Percentiles rank a stretch among this genome's conserved stretches.
Evolutionary conservation across 2,329 filamentous ascomycete genomes (phyloP).

Genomic region (Hymenoscyphus repandus): DNA sequence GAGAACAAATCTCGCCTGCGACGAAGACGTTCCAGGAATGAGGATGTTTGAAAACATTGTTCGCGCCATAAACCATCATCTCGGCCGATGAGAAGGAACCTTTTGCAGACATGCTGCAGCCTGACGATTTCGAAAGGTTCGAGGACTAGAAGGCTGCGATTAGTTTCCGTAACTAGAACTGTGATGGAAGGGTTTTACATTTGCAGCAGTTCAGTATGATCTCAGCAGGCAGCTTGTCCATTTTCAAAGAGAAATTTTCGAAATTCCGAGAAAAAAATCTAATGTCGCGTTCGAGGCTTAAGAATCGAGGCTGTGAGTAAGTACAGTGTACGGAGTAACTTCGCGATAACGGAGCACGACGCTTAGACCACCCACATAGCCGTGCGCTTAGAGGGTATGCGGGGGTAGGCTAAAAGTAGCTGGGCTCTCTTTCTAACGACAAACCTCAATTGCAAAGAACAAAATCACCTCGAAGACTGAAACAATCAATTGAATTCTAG

Average conservation of each 20-base stretch:
- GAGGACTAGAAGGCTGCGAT: slow-evolving; percentile 45
- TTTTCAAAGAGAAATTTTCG: neutral
- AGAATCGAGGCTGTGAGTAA: neutral
- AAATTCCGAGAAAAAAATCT: too few relatives aligned
- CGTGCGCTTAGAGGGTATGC: too few relatives aligned
- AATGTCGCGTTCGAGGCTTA: neutral
- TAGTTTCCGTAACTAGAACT: neutral
- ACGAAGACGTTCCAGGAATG: slow-evolving; percentile 57
- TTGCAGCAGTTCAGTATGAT: slow-evolving; percentile 27
- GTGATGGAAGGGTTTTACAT: slow-evolving; percentile 15
- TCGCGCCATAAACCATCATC: slow-evolving; percentile 74
- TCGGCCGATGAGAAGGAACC: slow-evolving; percentile 61
- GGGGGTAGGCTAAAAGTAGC: too few relatives aligned
- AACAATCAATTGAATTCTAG: too few relatives aligned
- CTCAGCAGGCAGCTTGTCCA: slow-evolving; percentile 28
- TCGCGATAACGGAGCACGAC: too few relatives aligned
- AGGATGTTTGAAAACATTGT: slow-evolving; percentile 67
- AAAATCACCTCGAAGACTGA: too few relatives aligned
- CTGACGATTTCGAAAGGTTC: slow-evolving; percentile 58
- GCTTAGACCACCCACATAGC: too few relatives aligned
- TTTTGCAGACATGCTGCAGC: slow-evolving; percentile 64
- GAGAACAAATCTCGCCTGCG: slow-evolving; percentile 43
- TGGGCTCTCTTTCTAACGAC: too few relatives aligned
- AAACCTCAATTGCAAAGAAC: too few relatives aligned
- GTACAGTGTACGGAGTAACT: too few relatives aligned